Conservation (phyloP, 805 yeast species). For the Candida awuae region DNA sequence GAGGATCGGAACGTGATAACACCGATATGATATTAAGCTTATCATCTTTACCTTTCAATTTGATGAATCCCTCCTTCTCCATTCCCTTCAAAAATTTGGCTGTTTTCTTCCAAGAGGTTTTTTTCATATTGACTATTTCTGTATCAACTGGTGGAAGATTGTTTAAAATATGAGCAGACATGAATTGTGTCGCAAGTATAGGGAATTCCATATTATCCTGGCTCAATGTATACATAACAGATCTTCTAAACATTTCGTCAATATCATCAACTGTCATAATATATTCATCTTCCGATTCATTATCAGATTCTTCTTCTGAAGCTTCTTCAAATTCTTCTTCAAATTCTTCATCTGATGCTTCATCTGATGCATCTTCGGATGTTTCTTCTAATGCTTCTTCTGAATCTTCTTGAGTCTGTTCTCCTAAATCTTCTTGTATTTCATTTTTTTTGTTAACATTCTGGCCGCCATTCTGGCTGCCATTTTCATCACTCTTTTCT, state of each 20-base stretch:
- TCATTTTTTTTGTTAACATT: too few species aligned
- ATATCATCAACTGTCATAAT: constrained; percentile 52
- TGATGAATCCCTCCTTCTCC: constrained; percentile 66
- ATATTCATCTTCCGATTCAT: constrained; percentile 24
- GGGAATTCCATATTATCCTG: constrained; percentile 54
- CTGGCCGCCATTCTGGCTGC: too few species aligned
- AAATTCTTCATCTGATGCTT: too few species aligned
- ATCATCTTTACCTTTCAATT: constrained; percentile 78
- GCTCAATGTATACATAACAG: constrained; percentile 63
- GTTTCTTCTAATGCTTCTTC: constrained; percentile 13
- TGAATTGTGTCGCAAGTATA: constrained; percentile 62
- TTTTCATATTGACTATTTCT: constrained; percentile 53
- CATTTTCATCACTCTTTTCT: not conserved
- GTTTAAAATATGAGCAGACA: constrained; percentile 58
- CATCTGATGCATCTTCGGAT: constrained; percentile 24
- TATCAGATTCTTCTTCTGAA: constrained; percentile 7
- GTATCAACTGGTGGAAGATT: constrained; percentile 66
- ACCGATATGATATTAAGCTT: constrained; percentile 53
- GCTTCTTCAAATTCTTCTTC: constrained; percentile 1
- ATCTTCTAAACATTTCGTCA: constrained; percentile 65
- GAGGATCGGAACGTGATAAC: constrained; percentile 39
- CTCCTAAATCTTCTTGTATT: too few species aligned
- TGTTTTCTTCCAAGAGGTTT: constrained; percentile 84
- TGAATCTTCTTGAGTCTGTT: constrained; percentile 1
- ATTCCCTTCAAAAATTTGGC: constrained; percentile 78